Conservation (phyloP, 2,329 filamentous ascomycete species). For the Exophiala sp. region DNA sequence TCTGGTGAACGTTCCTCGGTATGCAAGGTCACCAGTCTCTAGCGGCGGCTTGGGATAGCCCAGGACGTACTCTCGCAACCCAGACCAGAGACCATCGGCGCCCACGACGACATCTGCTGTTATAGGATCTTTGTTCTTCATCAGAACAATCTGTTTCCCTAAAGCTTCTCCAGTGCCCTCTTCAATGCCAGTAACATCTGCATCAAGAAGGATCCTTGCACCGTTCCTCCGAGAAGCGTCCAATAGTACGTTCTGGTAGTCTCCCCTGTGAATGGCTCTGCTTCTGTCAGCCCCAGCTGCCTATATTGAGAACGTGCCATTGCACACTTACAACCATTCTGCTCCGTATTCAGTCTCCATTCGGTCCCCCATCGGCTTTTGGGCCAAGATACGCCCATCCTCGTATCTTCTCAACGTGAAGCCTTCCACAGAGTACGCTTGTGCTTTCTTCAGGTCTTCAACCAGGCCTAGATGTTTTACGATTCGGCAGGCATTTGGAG, state of each 20-base stretch:
- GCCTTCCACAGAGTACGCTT: slow-evolving; percentile 12
- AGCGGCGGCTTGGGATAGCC: slow-evolving; percentile 43
- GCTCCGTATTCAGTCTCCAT: slow-evolving; percentile 27
- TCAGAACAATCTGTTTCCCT: slow-evolving; percentile 9
- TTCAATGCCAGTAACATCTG: slow-evolving; percentile 8
- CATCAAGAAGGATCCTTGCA: slow-evolving; percentile 3
- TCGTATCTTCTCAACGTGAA: slow-evolving; percentile 24
- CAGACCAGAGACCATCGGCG: slow-evolving; percentile 48
- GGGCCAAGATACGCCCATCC: slow-evolving; percentile 21
- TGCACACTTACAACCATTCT: slow-evolving; percentile 28
- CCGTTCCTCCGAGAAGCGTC: slow-evolving; percentile 9
- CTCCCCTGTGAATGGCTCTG: slow-evolving; percentile 30
- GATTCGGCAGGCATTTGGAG: slow-evolving; percentile 29
- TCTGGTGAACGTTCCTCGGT: slow-evolving; percentile 28
- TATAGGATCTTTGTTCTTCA: slow-evolving; percentile 2
- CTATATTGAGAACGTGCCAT: no score
- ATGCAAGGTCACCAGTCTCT: slow-evolving; percentile 55
- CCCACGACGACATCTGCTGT: slow-evolving; percentile 43
- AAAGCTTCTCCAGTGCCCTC: background rate
- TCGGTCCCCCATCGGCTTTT: slow-evolving; percentile 27
- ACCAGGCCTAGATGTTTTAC: slow-evolving; percentile 24
- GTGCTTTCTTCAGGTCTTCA: slow-evolving; percentile 16
- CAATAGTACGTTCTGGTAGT: slow-evolving; percentile 27
- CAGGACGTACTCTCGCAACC: slow-evolving; percentile 43
- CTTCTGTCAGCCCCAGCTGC: background rate